These are phyloP conservation scores for Funneliformis geosporum DNA, from an alignment of 192 early-diverging fungal species.

Conservation along the genomic window DNA sequence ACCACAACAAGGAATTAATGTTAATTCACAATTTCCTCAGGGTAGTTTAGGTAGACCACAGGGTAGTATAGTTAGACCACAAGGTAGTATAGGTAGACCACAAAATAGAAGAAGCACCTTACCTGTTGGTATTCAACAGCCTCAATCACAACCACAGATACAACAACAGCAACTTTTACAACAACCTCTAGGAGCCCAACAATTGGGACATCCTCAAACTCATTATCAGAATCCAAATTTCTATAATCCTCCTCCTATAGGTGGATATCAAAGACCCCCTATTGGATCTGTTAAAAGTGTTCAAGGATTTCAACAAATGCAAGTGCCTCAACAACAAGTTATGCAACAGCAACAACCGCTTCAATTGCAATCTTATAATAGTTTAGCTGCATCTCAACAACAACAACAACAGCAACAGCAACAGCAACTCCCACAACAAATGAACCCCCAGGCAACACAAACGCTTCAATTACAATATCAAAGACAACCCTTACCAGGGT, in stretches of 20 bases:
- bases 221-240: slow-evolving; percentile 5
- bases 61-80: too few relatives aligned
- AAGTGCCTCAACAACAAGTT: not conserved
- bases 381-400: not conserved
- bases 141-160: not conserved
- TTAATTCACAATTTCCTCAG: not conserved
- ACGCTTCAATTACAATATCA: not conserved
- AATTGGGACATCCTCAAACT: not conserved
- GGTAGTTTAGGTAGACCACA: too few relatives aligned
- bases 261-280: not conserved
- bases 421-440: not conserved
- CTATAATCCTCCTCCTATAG: not conserved
- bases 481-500: not conserved
- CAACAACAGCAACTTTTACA: not conserved
- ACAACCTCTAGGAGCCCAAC: not conserved
- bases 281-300: not conserved
- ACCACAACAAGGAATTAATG: not conserved
- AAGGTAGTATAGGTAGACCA: not conserved
- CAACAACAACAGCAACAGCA: not conserved
- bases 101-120: not conserved
- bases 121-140: not conserved
- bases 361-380: not conserved
- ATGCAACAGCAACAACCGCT: not conserved
- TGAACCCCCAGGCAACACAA: too few relatives aligned
- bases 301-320: not conserved